Conservation (phyloP, 805 yeast genomes). For the Hanseniaspora vineae region DNA sequence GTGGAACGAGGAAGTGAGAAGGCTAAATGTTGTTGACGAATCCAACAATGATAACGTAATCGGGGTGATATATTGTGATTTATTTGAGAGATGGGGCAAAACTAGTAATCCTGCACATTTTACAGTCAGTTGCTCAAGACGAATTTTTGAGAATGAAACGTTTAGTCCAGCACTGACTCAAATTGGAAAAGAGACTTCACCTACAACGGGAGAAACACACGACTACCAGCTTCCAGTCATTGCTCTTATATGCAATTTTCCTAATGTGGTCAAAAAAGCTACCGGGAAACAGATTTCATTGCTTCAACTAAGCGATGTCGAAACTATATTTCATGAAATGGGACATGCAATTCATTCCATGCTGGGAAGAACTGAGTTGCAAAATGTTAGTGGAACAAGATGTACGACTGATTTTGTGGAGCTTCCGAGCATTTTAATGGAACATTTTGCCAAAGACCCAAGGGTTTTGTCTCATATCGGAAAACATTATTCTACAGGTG, state of each 20-base stretch:
- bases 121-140: constrained; percentile 89
- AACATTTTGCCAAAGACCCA: constrained; percentile 73
- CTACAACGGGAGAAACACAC: constrained; percentile 33
- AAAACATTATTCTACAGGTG: constrained; percentile 49
- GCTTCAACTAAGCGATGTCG: constrained; percentile 65
- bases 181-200: constrained; percentile 1
- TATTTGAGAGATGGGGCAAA: constrained; percentile 66
- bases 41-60: constrained; percentile 41
- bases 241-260: constrained; percentile 77
- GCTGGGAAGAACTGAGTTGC: constrained; percentile 83
- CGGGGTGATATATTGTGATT: constrained; percentile 80
- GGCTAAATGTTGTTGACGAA: constrained; percentile 61
- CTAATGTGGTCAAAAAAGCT: constrained; percentile 21
- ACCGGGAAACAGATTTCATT: constrained; percentile 35
- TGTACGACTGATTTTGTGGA: constrained; percentile 96
- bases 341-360: constrained; percentile 98
- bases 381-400: constrained; percentile 88
- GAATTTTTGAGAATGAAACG: constrained; percentile 45
- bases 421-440: constrained; percentile 93
- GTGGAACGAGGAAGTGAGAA: constrained; percentile 80
- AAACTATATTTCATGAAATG: constrained; percentile 95
- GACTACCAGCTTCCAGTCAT: constrained; percentile 69
- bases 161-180: not conserved
- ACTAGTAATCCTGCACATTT: constrained; percentile 87
- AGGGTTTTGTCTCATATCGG: constrained; percentile 66